A percentile compares a stretch with the other conserved stretches of the same genome.
Conservation (phyloP, 116 monocot species). For the Cymodocea nodosa region DNA sequence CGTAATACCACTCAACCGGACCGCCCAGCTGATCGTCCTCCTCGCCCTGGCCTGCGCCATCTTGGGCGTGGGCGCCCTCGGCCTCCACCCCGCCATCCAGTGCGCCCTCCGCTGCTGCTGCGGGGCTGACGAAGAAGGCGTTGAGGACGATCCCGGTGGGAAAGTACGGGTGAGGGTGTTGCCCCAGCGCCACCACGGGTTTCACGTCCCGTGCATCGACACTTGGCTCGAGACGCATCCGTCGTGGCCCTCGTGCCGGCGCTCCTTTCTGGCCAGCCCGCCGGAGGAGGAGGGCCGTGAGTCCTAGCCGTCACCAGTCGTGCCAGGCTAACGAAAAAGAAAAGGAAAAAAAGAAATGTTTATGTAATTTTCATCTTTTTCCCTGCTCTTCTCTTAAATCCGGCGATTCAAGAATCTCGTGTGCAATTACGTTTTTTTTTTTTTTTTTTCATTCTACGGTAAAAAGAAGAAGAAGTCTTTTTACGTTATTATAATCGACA, state of each 20-base stretch:
- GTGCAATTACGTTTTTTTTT: no score
- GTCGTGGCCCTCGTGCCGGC: conserved; percentile 45
- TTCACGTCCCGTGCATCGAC: conserved; percentile 52
- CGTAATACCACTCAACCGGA: no score
- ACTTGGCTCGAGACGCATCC: conserved; percentile 35
- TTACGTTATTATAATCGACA: no score
- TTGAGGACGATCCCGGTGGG: conserved; percentile 31
- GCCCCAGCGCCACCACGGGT: conserved; percentile 39
- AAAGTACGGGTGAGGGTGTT: conserved; percentile 36
- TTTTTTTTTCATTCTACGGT: no score
- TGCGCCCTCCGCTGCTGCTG: conserved; percentile 36
- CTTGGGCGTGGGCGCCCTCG: conserved; percentile 51
- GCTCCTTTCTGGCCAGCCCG: conserved; percentile 15
- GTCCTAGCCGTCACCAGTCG: not conserved
- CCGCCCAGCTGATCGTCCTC: conserved; percentile 25
- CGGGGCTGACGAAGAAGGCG: conserved; percentile 37
- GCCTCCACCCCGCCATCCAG: conserved; percentile 41
- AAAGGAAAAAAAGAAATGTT: no score
- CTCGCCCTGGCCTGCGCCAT: conserved; percentile 50
- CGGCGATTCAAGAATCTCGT: no score
- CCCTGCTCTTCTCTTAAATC: no score
- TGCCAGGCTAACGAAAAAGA: not conserved
- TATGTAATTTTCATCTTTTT: no score
- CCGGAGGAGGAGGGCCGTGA: not conserved
- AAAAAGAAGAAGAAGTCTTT: no score